Evolutionary conservation across 169 alveolate species (phyloP).

Genomic region (Plasmodium relictum): DNA sequence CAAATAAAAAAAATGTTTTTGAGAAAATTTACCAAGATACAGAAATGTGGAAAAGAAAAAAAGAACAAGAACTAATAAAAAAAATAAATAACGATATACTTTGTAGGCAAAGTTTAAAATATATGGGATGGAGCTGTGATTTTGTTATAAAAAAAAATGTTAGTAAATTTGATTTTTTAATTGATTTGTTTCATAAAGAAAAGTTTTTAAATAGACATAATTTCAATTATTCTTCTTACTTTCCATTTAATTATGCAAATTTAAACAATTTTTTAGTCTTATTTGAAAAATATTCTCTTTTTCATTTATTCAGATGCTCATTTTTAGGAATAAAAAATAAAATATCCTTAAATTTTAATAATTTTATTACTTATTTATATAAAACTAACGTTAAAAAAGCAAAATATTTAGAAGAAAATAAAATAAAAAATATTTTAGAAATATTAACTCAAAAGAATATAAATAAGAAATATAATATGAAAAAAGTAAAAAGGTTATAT

Average conservation of each 20-base stretch:
- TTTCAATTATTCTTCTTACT: slow-evolving; percentile 25
- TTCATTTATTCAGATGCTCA: slow-evolving; percentile 53
- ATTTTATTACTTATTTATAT: slow-evolving; percentile 1
- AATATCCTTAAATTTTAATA: neutral
- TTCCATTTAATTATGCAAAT: neutral
- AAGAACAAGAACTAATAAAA: slow-evolving; percentile 46
- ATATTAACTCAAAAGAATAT: neutral
- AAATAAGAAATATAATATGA: neutral
- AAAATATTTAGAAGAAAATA: slow-evolving; percentile 16
- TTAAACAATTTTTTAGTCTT: slow-evolving; percentile 21
- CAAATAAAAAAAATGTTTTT: slow-evolving; percentile 18
- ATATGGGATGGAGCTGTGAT: slow-evolving; percentile 76
- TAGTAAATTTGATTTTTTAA: slow-evolving; percentile 28
- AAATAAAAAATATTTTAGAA: slow-evolving; percentile 5
- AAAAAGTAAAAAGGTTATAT: slow-evolving; percentile 30
- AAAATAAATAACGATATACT: slow-evolving; percentile 29
- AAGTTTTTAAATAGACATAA: neutral
- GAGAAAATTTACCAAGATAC: slow-evolving; percentile 40
- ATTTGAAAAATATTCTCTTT: slow-evolving; percentile 55
- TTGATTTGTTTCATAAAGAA: slow-evolving; percentile 37
- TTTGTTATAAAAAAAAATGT: slow-evolving; percentile 61
- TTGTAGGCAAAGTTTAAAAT: slow-evolving; percentile 42
- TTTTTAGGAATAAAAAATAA: slow-evolving; percentile 8
- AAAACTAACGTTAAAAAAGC: slow-evolving; percentile 21
- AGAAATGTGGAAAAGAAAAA: slow-evolving; percentile 33